Base-by-base conservation (phyloP, 1,284 basidiomycete genomes). In the Kwoniella shivajii region DNA sequence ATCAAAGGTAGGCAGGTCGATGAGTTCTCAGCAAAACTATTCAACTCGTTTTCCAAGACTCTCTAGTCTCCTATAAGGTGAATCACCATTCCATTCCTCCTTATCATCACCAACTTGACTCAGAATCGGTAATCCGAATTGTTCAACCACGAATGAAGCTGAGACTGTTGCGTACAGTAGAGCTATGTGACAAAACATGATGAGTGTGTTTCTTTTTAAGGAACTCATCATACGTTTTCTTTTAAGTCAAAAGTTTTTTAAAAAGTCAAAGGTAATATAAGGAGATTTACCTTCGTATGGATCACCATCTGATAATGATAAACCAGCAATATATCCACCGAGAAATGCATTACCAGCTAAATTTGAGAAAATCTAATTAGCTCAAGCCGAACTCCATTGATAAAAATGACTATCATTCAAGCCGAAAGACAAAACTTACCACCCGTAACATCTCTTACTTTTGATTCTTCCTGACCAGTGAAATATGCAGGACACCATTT, bases 71-170 rank as follows among this genome's bases (percentile, higher is more conserved):
- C 57, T 30, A 14, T 30, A 30, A 6, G 72, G 71, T 1, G 34
- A 5, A n/a, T 73, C 72, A 30, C 57, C 67, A 59, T 76, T 76
- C 71, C 72, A 76, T 22, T 42, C 29, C 51, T 72, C 70, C 14
- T 24, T n/a, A n/a, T n/a, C 46, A 9, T 41, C 38, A 30, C 51
- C 34, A 13, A 9, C 26, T 31, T 16, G 29, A 14, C 11, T 36
- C 14, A 67, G 56, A 5, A 16, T 24, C 3, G 75, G 75, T 2
- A 74, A 55, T 18, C 75, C 73, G 39, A 67, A 54, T 56, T 75
- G 75, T 57, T 77, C 67, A 13, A 75, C 69, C 3, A 72, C 62
- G 47, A 74, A 77, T 11, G 75, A 77, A 1, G 73, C 63, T 1
- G 75, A 71, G 30, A 75, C 65, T 10, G 67, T 70, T 6, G 52